A percentile compares a stretch with the other conserved stretches of the same genome.
These are phyloP conservation scores for Ophiostoma montium DNA, from an alignment of 2,329 filamentous ascomycete genomes.

Conservation along the genomic window DNA sequence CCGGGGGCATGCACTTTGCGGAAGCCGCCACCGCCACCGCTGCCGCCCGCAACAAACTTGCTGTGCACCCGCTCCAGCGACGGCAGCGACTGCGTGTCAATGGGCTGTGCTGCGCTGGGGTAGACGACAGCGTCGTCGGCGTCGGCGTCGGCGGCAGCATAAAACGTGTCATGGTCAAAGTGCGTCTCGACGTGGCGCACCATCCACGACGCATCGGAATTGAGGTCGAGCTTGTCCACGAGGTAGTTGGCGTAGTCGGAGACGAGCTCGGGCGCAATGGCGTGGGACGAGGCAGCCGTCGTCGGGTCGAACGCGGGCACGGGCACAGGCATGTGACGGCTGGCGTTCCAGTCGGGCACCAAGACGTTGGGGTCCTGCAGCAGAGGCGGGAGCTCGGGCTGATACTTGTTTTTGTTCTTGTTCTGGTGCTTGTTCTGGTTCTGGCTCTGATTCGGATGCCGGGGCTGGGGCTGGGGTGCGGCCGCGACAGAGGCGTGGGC, in stretches of 20 bases:
- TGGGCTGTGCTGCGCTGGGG: conserved; percentile 3
- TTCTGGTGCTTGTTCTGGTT: no score
- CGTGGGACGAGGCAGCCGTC: no score
- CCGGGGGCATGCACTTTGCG: neutral
- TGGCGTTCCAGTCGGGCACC: no score
- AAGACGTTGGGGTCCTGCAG: no score
- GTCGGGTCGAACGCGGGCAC: no score
- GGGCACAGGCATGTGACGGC: neutral
- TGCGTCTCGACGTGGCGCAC: neutral
- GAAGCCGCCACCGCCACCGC: neutral
- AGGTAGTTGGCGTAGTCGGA: conserved; percentile 16
- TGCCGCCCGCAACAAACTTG: neutral
- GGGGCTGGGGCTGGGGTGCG: no score
- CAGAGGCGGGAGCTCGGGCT: no score
- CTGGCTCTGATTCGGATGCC: no score
- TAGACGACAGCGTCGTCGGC: neutral
- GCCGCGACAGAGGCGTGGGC: neutral
- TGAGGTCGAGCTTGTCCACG: conserved; percentile 15
- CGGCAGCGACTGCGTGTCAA: conserved; percentile 12
- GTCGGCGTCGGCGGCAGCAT: neutral
- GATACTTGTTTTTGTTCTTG: neutral
- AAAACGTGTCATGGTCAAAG: neutral
- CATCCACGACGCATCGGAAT: conserved; percentile 14
- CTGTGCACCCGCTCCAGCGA: neutral
- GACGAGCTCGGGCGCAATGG: neutral